Evolutionary conservation across 2,329 filamentous ascomycete genomes (phyloP), one percentile per base, ranked within the genome.

Genomic region (Orbilia javanica): DNA sequence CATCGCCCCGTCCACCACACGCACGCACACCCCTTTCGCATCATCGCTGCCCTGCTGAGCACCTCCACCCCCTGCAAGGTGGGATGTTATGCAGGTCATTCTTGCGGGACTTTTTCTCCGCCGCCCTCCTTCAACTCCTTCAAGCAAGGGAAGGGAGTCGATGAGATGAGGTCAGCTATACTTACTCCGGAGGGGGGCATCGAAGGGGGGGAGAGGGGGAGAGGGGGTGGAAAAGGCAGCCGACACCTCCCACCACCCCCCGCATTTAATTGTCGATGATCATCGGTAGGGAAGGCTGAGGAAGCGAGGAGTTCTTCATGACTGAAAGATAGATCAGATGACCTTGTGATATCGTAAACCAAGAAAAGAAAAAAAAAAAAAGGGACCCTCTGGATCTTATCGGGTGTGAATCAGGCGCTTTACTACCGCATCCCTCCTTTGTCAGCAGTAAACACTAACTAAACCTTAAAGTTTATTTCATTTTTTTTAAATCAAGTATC

Each of bases 71-170:
- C 36, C 20, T 69, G 65, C 55, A 60, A 60, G n/a, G 55, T 60
- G 50, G 65, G 52, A 60, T 53, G 50, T 62, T 36, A 71, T 71
- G 67, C 67, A 71, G 53, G 67, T 71, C 67, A 71, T 71, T 69
- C 46, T 44, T 64, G 44, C 55, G 55, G 55, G 66, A 62, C 53
- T 62, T 70, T 70, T 70, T 62, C 42, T 68, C 36, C 46, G 48
- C 55, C 18, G 42, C 36, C 20, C 31, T 34, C 31, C 44, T n/a
- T n/a, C n/a, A n/a, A n/a, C n/a, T 44, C 29, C 1, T 22, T 22
- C n/a, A 57, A 57, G 52, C 52, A 57, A 57, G 52, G 52, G 52
- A 57, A 36, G 25, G 25, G 27, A 5, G 20, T 64, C 52, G 66
- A 70, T 50, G 66, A 71, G 67, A 71, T 71, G 55, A 71, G 67